These are phyloP conservation scores for Glebionis coronaria DNA, from an alignment of 129 eudicot genomes.

Conservation along the genomic window DNA sequence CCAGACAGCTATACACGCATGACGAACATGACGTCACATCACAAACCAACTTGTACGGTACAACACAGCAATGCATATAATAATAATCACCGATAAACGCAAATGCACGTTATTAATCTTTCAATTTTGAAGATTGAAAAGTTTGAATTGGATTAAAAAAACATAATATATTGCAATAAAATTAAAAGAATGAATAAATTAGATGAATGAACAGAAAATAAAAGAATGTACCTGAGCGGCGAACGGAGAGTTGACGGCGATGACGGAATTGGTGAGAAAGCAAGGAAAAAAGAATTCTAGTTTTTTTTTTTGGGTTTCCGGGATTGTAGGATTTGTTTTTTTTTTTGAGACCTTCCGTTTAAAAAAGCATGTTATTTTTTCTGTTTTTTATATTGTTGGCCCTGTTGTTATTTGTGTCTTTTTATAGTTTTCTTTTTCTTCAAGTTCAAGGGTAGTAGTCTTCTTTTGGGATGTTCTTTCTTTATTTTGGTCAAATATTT, in stretches of 20 bases:
- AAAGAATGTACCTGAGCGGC: not conserved
- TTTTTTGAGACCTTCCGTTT: conserved; percentile 21
- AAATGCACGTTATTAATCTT: conserved; percentile 23
- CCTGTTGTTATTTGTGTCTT: too few species aligned
- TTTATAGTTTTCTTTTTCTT: too few species aligned
- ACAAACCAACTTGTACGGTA: conserved; percentile 27
- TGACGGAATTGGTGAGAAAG: conserved; percentile 17
- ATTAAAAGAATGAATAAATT: not conserved
- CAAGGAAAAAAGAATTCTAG: not conserved
- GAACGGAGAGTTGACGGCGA: conserved; percentile 22
- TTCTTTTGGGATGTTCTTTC: too few species aligned
- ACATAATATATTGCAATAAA: conserved; percentile 12
- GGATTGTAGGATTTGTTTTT: conserved; percentile 12
- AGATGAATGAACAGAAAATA: not conserved
- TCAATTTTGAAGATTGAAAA: not conserved
- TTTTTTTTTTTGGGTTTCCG: not conserved
- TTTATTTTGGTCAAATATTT: too few species aligned
- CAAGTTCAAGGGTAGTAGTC: too few species aligned
- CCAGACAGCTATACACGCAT: conserved; percentile 20
- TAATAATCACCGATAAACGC: conserved; percentile 16
- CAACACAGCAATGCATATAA: conserved; percentile 19
- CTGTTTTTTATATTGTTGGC: too few species aligned
- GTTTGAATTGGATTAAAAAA: conserved; percentile 11
- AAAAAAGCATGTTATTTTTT: too few species aligned
- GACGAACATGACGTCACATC: conserved; percentile 23